These are phyloP conservation scores for Ettlia oleoabundans DNA, from an alignment of 139 green algal species.

Conservation along the genomic window DNA sequence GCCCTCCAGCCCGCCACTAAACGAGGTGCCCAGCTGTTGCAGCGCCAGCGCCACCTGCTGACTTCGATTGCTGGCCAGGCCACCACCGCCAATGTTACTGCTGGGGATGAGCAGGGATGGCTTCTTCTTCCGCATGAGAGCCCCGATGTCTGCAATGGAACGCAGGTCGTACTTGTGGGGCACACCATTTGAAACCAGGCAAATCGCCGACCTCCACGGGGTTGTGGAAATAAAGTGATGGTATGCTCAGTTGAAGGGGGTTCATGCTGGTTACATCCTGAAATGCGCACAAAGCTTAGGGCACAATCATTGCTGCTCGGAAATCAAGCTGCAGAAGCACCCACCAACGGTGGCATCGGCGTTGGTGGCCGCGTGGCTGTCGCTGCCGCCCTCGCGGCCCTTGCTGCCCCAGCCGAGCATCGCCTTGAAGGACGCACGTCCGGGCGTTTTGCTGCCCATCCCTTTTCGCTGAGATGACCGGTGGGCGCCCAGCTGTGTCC, in stretches of 20 bases:
- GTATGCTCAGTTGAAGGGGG: too few relatives aligned
- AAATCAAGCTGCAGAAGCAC: too few relatives aligned
- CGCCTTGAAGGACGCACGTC: not conserved
- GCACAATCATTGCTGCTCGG: too few relatives aligned
- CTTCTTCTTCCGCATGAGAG: slow-evolving; percentile 31
- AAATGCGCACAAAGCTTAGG: too few relatives aligned
- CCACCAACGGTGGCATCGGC: slow-evolving; percentile 18
- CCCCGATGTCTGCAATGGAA: slow-evolving; percentile 41
- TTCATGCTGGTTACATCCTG: too few relatives aligned
- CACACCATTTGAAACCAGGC: too few relatives aligned
- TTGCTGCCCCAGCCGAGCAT: not conserved
- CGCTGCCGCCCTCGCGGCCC: not conserved
- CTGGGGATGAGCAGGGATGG: not conserved
- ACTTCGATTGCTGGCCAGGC: not conserved
- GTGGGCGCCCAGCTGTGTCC: not conserved
- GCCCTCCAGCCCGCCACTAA: not conserved
- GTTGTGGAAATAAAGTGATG: too few relatives aligned
- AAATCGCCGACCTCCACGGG: too few relatives aligned
- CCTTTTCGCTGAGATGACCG: not conserved
- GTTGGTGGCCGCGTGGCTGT: not conserved
- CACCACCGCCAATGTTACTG: not conserved
- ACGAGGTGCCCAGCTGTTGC: not conserved
- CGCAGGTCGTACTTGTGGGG: too few relatives aligned
- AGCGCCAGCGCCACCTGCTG: not conserved
- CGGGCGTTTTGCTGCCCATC: slow-evolving; percentile 18